Conservation (phyloP, 1,284 basidiomycete genomes). For the Gymnopus androsaceus region DNA sequence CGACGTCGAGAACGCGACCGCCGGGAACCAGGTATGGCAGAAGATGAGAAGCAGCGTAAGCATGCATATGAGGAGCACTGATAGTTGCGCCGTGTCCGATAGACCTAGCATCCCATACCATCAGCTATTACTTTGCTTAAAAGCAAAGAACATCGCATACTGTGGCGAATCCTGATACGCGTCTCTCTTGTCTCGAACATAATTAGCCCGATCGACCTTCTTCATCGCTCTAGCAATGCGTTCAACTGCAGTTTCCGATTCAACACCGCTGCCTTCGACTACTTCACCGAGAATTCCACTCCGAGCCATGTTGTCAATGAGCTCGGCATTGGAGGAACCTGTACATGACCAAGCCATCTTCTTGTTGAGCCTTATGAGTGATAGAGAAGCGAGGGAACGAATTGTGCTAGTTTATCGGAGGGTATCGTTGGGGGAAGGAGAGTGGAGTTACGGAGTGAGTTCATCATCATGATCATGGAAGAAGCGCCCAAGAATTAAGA, state of each 20-base stretch:
- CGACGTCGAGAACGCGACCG: conserved; percentile 78
- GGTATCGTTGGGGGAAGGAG: too few relatives aligned
- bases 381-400: too few relatives aligned
- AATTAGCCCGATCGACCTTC: conserved; percentile 73
- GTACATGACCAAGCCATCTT: conserved; percentile 82
- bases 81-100: conserved; percentile 87
- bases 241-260: conserved; percentile 1
- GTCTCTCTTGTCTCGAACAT: conserved; percentile 51
- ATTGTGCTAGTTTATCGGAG: too few relatives aligned
- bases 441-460: too few relatives aligned
- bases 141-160: conserved; percentile 37
- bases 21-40: conserved; percentile 72
- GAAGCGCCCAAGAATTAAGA: too few relatives aligned
- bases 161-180: conserved; percentile 85
- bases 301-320: conserved; percentile 67
- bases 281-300: conserved; percentile 59
- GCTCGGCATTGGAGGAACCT: conserved; percentile 69
- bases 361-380: background rate
- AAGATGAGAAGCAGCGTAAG: conserved; percentile 76
- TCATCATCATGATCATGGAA: too few relatives aligned
- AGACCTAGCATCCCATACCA: conserved; percentile 41
- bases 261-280: conserved; percentile 5
- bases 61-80: conserved; percentile 92
- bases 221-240: conserved; percentile 61
- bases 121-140: background rate